Evolutionary conservation across 2,329 filamentous ascomycete species (phyloP), one percentile per base, ranked within the genome.

Genomic region (Colletotrichum destructivum): DNA sequence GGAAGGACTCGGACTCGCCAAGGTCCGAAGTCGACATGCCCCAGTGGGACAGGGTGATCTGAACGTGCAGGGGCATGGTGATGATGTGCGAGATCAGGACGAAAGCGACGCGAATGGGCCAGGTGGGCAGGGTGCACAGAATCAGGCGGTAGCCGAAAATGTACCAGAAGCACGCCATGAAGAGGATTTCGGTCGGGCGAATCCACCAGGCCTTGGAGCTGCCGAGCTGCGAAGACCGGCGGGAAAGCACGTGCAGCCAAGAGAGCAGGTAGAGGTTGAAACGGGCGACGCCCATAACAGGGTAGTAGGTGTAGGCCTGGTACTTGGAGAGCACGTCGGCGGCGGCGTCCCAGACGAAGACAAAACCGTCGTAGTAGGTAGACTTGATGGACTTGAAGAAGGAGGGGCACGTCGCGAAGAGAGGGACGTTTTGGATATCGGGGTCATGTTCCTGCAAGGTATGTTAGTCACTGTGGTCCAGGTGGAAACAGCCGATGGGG

Each of bases 41-140:
- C 85, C 91, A 93, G 81, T 94, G 92, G 1, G 88, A 91, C 11
- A 93, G 87, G 0, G 91, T 93, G 79, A 94, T 93, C 76, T 93
- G 92, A 2, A 93, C 86, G 78, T 94, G 92, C 26, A 93, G 85
- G 0, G 91, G 90, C 85, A 91, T 89, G 40, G 91, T 91, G 77
- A 91, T 81, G 59, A 90, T 86, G 79, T 93, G 91, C 38, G 87
- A 90, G 65, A 93, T 82, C 51, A 93, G 80, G 2, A 93, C 86
- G 75, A 91, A 94, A 61, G 82, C 79, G 69, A 93, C 82, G 31
- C 91, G 90, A 26, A 84, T 84, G 69, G 84, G 84, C 82, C 85
- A 89, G 62, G 84, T 88, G 2, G 91, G 90, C 52, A 94, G 86
- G 4, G 83, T 82, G 72, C 85, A 84, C 84, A 89, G 91, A 35